Evolutionary conservation across 768 basidiomycete species (phyloP), one percentile per base, ranked within the genome.

Genomic region (Strobilomyces dryophilus): DNA sequence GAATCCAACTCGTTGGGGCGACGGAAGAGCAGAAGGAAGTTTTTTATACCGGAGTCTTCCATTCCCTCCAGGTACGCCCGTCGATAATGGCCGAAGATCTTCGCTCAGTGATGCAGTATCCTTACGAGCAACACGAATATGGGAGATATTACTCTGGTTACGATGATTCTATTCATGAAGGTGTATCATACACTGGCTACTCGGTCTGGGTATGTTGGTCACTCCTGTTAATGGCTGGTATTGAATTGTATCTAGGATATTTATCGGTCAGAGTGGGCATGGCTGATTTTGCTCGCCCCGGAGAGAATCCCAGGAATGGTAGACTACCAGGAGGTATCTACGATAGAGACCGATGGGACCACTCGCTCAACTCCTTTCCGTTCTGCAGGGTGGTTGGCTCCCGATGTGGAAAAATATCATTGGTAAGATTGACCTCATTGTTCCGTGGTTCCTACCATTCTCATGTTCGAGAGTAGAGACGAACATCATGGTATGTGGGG

Each of bases 381-480:
- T 35, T 8, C 56, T 34, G 8, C 57, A 77, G 82, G 80, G 87
- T 15, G 90, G 90, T 3, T 89, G 89, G 87, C 70, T 92, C 32
- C 90, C 90, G 0, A 91, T 92, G 89, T 92, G 90, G 90, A 92
- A 91, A 71, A 92, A 92, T 56, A 78, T 92, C 15, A 80, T 87
- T 21, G 83, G 82, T 80, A 42, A 55, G 73, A 57, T 26, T 24
- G 1, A 39, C 11, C 10, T 32, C 15, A 39, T 24, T 17, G 3
- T n/a, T 39, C 3, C 8, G 14, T 3, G 3, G 17, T 31, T 34
- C 40, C 80, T 91, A 15, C 26, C 14, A 24, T 45, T 32, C 34
- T 53, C 14, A 56, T 21, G 0, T 8, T 12, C 9, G 12, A 20
- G 11, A 27, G 26, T 47, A 73, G 87, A 92, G 62, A 91, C 89